Base-by-base conservation (phyloP, 164 flowering plant genomes). In the Hamamelis virginiana region DNA sequence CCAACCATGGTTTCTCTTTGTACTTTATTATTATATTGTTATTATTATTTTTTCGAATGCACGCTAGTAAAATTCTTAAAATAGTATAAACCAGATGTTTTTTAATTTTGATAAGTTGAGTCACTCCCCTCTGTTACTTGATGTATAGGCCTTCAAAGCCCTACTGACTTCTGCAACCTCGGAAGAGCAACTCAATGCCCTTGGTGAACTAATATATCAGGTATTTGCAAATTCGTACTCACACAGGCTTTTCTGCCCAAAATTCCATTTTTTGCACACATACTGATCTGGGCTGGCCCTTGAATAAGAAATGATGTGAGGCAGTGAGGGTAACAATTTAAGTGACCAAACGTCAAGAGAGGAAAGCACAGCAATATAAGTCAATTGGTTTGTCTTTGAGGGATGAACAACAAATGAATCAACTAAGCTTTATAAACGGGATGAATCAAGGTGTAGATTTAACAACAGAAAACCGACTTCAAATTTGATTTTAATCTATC, bases 191-290 rank as follows among this genome's bases (percentile, higher is more conserved):
- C 85, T 92, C 59, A 74, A 84, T 28, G 72, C 96, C 69, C 87
- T 95, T 65, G 98, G 98, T 65, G 98, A 91, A 75, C 80, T 95
- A 1, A 56, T 95, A 69, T 95, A 95, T 81, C 98, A 95, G 98
- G 98, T 92, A 79, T 27, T 26, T 57, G 48, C 59, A 27, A 26
- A 16, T 45, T 53, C 19, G 27, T 28, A 16, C 33, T n/a, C 26
- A 64, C 63, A 59, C 4, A 18, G 44, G 18, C 1, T n/a, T 63
- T 44, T 25, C 60, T 8, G 12, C 10, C 25, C 13, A 23, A n/a
- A 59, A 38, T 15, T 59, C 10, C 45, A 38, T 59, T 15, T n/a
- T 19, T 1, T 6, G 38, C n/a, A 38, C 38, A 11, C 61, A 26
- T 18, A 26, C 9, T 26, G 33, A 22, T 59, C 15, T 27, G 43